A percentile compares a stretch with the other conserved stretches of the same genome.
Conservation (phyloP, 768 basidiomycete genomes). For the Trametopsis cervina region DNA sequence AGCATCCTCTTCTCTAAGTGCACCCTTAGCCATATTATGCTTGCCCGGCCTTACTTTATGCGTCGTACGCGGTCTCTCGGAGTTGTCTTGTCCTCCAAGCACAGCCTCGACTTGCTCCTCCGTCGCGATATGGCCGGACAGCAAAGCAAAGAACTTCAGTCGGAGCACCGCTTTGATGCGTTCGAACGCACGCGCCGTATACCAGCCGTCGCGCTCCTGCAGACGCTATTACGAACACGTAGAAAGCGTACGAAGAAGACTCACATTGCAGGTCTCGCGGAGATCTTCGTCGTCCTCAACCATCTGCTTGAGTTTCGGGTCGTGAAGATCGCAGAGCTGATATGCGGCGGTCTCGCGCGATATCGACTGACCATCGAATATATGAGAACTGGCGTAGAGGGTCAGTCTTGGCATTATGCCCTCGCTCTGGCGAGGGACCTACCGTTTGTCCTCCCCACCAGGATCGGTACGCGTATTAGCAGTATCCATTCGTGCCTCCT, state of each 20-base stretch:
- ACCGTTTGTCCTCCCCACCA: constrained; percentile 14
- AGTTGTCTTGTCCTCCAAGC: constrained; percentile 33
- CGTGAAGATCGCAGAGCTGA: constrained; percentile 88
- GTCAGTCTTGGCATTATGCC: too few relatives aligned
- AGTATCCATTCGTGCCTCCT: constrained; percentile 42
- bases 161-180: constrained; percentile 80
- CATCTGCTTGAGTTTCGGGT: constrained; percentile 77
- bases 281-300: constrained; percentile 68
- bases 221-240: background rate
- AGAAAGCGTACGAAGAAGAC: constrained; percentile 22
- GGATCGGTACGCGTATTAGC: constrained; percentile 26
- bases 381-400: constrained; percentile 62
- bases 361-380: constrained; percentile 81
- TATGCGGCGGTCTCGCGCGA: constrained; percentile 87
- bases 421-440: too few relatives aligned
- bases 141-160: constrained; percentile 76
- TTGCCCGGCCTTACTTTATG: constrained; percentile 58
- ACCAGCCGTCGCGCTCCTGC: constrained; percentile 89
- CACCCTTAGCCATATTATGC: constrained; percentile 88
- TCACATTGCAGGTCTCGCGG: constrained; percentile 68
- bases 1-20: constrained; percentile 74
- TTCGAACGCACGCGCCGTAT: constrained; percentile 65
- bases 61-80: constrained; percentile 14
- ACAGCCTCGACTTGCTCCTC: constrained; percentile 69
- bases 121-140: constrained; percentile 65